These are phyloP conservation scores for Wallacemonas collosoma DNA, from an alignment of 208 protist species.

Conservation along the genomic window DNA sequence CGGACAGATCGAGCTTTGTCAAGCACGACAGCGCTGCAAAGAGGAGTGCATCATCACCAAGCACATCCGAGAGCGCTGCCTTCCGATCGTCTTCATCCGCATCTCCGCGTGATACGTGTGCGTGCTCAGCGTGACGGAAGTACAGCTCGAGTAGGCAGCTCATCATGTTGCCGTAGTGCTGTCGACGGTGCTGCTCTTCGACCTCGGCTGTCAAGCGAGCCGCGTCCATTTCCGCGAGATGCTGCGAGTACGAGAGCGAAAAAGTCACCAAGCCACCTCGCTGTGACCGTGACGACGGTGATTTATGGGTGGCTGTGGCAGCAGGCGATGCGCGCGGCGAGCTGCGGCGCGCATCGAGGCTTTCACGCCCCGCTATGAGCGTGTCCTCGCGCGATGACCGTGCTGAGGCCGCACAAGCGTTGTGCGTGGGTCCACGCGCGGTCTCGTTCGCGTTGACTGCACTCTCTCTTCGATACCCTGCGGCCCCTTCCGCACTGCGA, in stretches of 20 bases:
- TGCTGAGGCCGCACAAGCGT: no score
- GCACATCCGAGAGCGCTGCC: background rate
- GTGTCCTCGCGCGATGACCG: no score
- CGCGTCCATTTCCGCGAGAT: slow-evolving; percentile 24
- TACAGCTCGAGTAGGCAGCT: slow-evolving; percentile 58
- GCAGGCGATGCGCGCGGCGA: background rate
- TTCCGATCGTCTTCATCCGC: background rate
- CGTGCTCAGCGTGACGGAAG: background rate
- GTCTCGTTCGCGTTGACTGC: no score
- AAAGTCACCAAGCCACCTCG: slow-evolving; percentile 22
- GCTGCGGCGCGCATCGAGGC: background rate
- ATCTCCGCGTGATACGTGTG: background rate
- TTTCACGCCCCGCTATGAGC: no score
- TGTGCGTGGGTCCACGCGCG: no score
- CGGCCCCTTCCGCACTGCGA: background rate
- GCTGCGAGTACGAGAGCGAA: slow-evolving; percentile 33
- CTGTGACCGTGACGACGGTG: background rate
- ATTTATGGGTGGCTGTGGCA: background rate
- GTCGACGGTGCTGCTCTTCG: slow-evolving; percentile 29
- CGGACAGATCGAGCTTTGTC: slow-evolving; percentile 32
- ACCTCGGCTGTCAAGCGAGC: slow-evolving; percentile 34
- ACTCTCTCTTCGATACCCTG: no score
- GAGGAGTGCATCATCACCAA: slow-evolving; percentile 31
- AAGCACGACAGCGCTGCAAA: slow-evolving; percentile 27
- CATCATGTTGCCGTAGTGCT: slow-evolving; percentile 44